phyloP scores from a whole-genome alignment of 1,284 basidiomycete species.

The Coniferiporia weirii region DNA sequence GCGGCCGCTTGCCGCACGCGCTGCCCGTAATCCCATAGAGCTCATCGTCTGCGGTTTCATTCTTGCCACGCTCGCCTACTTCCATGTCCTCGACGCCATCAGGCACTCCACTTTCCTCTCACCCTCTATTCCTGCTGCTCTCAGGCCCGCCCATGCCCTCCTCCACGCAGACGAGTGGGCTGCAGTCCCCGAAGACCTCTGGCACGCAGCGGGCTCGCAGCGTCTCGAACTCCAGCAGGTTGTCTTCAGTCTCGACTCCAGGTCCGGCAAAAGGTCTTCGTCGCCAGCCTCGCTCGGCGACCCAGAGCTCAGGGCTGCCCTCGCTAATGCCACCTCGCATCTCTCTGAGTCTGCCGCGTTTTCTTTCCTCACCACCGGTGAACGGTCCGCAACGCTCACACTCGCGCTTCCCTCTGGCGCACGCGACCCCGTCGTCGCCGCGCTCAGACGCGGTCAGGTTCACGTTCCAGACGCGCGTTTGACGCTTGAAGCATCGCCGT shows the following conservation, averaged over 20 bases:
- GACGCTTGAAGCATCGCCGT: slow-evolving; percentile 35
- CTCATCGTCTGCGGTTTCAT: slow-evolving; percentile 58
- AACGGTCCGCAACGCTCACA: slow-evolving; percentile 16
- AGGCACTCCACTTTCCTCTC: slow-evolving; percentile 35
- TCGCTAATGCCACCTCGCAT: slow-evolving; percentile 10
- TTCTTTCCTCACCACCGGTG: slow-evolving; percentile 17
- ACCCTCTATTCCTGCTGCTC: slow-evolving; percentile 31
- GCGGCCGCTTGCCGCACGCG: slow-evolving; percentile 23
- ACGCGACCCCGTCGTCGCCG: slow-evolving; percentile 25
- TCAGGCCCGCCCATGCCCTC: slow-evolving; percentile 51
- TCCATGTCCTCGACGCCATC: slow-evolving; percentile 57
- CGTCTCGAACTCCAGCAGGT: slow-evolving; percentile 62
- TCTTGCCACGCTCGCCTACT: slow-evolving; percentile 57
- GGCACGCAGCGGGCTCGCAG: slow-evolving; percentile 30
- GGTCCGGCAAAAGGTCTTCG: slow-evolving; percentile 23
- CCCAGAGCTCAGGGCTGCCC: slow-evolving; percentile 8
- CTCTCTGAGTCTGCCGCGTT: slow-evolving; percentile 12
- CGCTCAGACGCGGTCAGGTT: slow-evolving; percentile 55
- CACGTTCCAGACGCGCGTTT: slow-evolving; percentile 42
- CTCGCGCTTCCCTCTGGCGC: slow-evolving; percentile 29
- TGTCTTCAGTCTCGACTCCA: slow-evolving; percentile 47
- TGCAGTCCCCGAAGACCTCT: slow-evolving; percentile 44
- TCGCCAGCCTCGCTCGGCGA: background rate
- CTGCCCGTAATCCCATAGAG: slow-evolving; percentile 35
- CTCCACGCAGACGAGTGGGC: slow-evolving; percentile 43